A percentile compares a stretch with the other conserved stretches of the same genome.
Evolutionary conservation across 768 basidiomycete genomes (phyloP).

Genomic region (Mycena galopus): DNA sequence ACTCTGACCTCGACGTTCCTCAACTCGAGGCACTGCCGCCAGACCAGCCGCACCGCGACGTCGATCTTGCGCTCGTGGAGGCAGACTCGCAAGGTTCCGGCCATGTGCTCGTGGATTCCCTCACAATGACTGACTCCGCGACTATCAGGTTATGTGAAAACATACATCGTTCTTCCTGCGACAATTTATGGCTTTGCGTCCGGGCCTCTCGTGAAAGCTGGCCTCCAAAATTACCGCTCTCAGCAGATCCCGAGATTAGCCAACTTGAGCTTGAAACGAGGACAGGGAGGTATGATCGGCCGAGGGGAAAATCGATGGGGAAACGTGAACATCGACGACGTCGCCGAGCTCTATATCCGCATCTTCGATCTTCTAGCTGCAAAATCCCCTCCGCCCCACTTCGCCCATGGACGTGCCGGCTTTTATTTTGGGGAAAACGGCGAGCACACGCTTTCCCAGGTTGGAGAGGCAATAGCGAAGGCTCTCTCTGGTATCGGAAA

Average conservation of each 20-base stretch:
- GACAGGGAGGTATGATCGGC: constrained; percentile 65
- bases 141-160: constrained; percentile 58
- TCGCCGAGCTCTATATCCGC: constrained; percentile 57
- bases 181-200: constrained; percentile 66
- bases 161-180: constrained; percentile 66
- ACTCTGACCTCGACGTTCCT: constrained; percentile 50
- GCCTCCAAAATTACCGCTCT: constrained; percentile 63
- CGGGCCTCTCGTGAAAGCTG: constrained; percentile 62
- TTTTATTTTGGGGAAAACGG: constrained; percentile 66
- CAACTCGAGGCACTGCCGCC: constrained; percentile 48
- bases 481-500: constrained; percentile 51
- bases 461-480: constrained; percentile 53
- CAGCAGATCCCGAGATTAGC: constrained; percentile 64
- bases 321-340: constrained; percentile 68
- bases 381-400: constrained; percentile 42
- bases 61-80: constrained; percentile 44
- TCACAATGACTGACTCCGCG: not conserved
- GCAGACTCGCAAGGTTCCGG: constrained; percentile 37
- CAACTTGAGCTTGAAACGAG: constrained; percentile 54
- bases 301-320: constrained; percentile 67
- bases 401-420: constrained; percentile 59
- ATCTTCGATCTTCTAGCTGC: constrained; percentile 55
- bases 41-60: constrained; percentile 50
- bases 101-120: not conserved
- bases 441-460: constrained; percentile 55